Base-by-base conservation (phyloP, 148 eudicot genomes). In the Silene latifolia region DNA sequence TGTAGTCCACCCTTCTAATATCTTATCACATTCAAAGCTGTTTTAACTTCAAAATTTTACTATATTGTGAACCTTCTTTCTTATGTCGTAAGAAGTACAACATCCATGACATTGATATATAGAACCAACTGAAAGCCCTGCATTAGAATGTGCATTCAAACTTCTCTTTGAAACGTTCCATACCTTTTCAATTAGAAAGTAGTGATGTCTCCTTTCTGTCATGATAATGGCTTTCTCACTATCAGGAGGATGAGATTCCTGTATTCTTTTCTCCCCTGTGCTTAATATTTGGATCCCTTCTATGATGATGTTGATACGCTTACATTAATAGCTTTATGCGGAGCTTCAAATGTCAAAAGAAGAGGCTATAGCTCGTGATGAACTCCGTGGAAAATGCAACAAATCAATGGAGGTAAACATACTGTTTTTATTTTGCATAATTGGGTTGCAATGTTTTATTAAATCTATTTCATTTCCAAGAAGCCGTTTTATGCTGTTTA, bases 281-380 rank as follows among this genome's bases (percentile, higher is more conserved):
- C 21, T 39, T 15, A 67, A 54, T 54, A 2, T 42, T 51, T 72
- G 70, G 23, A 59, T 48, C 11, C 56, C 24, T 58, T 46, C n/a
- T 51, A 24, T 7, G 35, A 69, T 48, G 19, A 51, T 48, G 32
- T 10, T 69, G 58, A 69, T 21, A 19, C 32, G 11, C 35, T 69
- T 39, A 63, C 57, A 69, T 46, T 73, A 48, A 65, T 76, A 89
- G 98, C 88, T 94, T 53, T 78, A 78, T 76, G 75, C 75, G 75
- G 90, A 87, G 80, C 88, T 91, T 58, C 77, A 85, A 59, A 75
- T 75, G 79, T 90, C 90, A 47, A 83, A 83, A 73, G 86, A 86
- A 79, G 96, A 90, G 71, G 91, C 88, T 42, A 86, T 82, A 57
- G 91, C 90, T 74, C 74, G 70, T 69, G 84, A 81, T 65, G 81